phyloP scores from a whole-genome alignment of 495 filamentous ascomycete genomes.

The Melanomma pulvis-pyrius region DNA sequence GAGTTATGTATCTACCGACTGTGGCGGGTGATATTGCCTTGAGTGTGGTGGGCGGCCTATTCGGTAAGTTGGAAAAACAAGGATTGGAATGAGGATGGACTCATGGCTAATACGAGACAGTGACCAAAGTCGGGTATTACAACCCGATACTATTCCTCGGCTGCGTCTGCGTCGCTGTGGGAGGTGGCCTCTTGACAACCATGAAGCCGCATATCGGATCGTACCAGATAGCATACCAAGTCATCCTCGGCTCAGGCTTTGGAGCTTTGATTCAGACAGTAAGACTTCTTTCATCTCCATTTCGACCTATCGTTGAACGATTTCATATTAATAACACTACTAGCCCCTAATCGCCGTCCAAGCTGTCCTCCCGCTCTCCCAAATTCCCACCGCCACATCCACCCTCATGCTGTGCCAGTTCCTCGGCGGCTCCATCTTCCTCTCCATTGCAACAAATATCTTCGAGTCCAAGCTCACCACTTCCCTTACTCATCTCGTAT shows the following conservation, averaged over 20 bases:
- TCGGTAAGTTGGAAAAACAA: background rate
- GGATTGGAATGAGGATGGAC: background rate
- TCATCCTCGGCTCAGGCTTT: slow-evolving; percentile 24
- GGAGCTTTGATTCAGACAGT: slow-evolving; percentile 24
- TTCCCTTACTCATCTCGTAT: slow-evolving; percentile 48
- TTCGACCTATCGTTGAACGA: too few species aligned
- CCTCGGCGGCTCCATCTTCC: slow-evolving; percentile 41
- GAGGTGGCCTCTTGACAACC: slow-evolving; percentile 30
- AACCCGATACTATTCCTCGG: slow-evolving; percentile 57
- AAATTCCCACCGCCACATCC: slow-evolving; percentile 29
- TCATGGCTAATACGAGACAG: background rate
- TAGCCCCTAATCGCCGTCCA: slow-evolving; percentile 25
- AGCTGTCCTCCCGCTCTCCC: slow-evolving; percentile 12
- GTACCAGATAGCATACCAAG: slow-evolving; percentile 32
- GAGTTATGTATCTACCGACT: slow-evolving; percentile 10
- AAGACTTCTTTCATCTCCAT: background rate
- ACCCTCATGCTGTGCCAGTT: slow-evolving; percentile 40
- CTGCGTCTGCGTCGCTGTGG: slow-evolving; percentile 16
- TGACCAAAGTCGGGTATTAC: slow-evolving; percentile 67
- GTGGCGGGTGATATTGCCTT: slow-evolving; percentile 1
- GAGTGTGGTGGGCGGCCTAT: background rate
- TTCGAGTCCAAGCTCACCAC: slow-evolving; percentile 25
- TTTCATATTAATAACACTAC: background rate
- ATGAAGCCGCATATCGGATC: slow-evolving; percentile 5
- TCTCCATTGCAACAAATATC: slow-evolving; percentile 41